Evolutionary conservation across 176 grass and related monocot genomes (phyloP).

Genomic region (Avena insularis): DNA sequence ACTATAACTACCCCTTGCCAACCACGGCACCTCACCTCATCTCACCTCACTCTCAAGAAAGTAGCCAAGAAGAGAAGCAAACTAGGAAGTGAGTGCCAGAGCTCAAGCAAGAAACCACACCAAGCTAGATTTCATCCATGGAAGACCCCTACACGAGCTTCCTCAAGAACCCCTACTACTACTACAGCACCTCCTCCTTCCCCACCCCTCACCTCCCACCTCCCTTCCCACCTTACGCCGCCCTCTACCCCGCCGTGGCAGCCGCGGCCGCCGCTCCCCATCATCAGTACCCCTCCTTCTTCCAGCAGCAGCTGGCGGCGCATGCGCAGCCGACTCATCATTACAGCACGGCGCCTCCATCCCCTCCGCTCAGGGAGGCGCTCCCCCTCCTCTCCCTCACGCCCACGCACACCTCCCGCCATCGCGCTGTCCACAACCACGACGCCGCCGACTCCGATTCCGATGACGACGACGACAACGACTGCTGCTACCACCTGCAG

Average conservation of each 20-base stretch:
- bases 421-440: background rate
- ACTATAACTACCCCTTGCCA: constrained; percentile 58
- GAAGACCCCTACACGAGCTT: constrained; percentile 89
- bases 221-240: constrained; percentile 23
- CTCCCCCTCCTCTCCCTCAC: constrained; percentile 85
- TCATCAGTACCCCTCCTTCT: constrained; percentile 46
- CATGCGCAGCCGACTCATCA: background rate
- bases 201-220: constrained; percentile 40
- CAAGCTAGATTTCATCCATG: constrained; percentile 55
- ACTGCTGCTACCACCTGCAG: constrained; percentile 35
- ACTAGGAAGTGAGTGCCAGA: constrained; percentile 2
- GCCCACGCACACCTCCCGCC: constrained; percentile 36
- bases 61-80: constrained; percentile 49
- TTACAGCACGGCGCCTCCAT: constrained; percentile 45
- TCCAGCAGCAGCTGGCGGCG: constrained; percentile 24
- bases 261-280: background rate
- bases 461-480: constrained; percentile 43
- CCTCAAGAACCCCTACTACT: constrained; percentile 70
- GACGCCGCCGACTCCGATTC: constrained; percentile 34
- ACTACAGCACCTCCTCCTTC: constrained; percentile 52
- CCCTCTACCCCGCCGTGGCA: constrained; percentile 21
- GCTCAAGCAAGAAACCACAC: constrained; percentile 31
- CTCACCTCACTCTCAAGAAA: constrained; percentile 29
- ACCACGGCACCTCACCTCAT: constrained; percentile 52
- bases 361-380: constrained; percentile 81